Evolutionary conservation across 2,329 filamentous ascomycete genomes (phyloP), one percentile per base, ranked within the genome.

Genomic region (Metarhizium sp.): DNA sequence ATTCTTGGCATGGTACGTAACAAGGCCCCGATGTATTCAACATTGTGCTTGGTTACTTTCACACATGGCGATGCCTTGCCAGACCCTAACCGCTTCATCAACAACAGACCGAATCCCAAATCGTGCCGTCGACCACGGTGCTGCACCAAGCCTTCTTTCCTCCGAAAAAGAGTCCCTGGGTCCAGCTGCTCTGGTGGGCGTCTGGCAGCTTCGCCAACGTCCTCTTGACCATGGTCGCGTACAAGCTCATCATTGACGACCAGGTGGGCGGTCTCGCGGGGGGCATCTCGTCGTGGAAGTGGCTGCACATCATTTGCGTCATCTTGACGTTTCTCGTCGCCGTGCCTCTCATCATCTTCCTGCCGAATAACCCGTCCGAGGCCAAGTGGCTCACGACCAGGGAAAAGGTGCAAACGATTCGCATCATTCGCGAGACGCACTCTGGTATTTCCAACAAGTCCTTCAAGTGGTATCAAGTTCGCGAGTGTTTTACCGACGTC

Each of bases 291-390:
- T 63, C 61, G 14, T 63, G 61, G 56, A 68, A 67, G 57, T 82
- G 79, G 79, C 78, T 82, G 69, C 82, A 80, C 60, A 77, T 80
- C 49, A 77, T 80, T 62, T 73, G 72, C 52, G 69, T 77, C 3
- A 56, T 82, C 5, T 78, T 83, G 56, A 82, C 80, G 1, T 76
- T 83, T 13, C 14, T 56, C 16, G 55, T 56, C 7, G 25, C 55
- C 4, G 40, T 59, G 3, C 55, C 61, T 4, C 55, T 63, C 1
- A 47, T 54, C 7, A 38, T 62, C 46, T 61, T 62, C 43, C 54
- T 62, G 16, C 61, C 61, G 14, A 62, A 62, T 54, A 60, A 59
- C 2, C 59, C 61, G 0, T 55, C 60, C 6, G 59, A 61, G 6
- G 61, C 61, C 2, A 60, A 59, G 20, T 62, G 61, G 61, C 48